Evolutionary conservation across 2,329 filamentous ascomycete genomes (phyloP), one percentile per base, ranked within the genome.

Genomic region (Scopulariopsis brevicaulis): DNA sequence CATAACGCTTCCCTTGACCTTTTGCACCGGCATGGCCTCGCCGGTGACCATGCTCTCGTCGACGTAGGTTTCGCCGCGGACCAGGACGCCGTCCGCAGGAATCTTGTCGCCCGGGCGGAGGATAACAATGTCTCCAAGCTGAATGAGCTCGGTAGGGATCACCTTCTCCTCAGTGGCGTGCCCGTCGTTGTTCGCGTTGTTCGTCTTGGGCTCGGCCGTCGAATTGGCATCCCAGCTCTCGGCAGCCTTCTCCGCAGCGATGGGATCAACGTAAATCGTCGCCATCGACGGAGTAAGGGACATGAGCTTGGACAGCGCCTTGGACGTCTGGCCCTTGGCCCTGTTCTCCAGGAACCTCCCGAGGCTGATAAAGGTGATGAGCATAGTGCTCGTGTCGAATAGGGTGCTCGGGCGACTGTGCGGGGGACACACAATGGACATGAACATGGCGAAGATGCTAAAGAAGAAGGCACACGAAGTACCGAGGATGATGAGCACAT

Each of bases 11-110:
- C 89, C 90, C 65, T 89, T 86, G 64, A 82, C 86, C 74, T 99
- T 99, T 65, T 90, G 84, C 40, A 97, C 91, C 0, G 94, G 93
- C 81, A 96, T 93, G 2, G 94, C 89, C 74, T 99, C 94, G 63
- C 94, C 94, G 6, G 94, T 99, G 54, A 99, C 92, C 93, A 97
- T 97, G 68, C 91, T 96, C 73, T 99, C 94, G 64, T 99, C 91
- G 24, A 96, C 83, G 66, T 95, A 96, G 40, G 90, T 96, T 71
- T 96, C 90, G 35, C 94, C 94, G 57, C 88, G 84, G 58, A 90
- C 90, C 56, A 99, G 82, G 10, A 84, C 80, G 54, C 94, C 94
- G 68, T 99, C 94, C 1, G 93, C 93, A 1, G 94, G 93, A 59
- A 99, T 90, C 75, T 97, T 97, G 74, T 97, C 94, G 57, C 94